Percentiles rank a stretch among this genome's conserved stretches.
Evolutionary conservation across 768 basidiomycete genomes (phyloP).

Genomic region (Rhodotorula taiwanensis): DNA sequence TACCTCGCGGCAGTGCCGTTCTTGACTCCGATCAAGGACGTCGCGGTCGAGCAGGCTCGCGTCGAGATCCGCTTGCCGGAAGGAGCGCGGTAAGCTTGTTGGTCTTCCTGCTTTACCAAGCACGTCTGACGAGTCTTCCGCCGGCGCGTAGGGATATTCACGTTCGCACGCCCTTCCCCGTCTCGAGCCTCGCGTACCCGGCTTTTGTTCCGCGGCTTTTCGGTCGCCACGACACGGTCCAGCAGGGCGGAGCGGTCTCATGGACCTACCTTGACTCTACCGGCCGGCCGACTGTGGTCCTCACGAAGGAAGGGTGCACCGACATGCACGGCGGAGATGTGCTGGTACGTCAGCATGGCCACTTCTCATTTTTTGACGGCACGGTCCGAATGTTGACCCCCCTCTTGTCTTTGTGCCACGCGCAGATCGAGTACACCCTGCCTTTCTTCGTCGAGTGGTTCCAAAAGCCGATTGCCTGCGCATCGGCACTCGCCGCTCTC

Average conservation of each 20-base stretch:
- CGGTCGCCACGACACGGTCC: neutral
- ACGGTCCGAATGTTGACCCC: neutral
- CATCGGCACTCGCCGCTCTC: conserved; percentile 60
- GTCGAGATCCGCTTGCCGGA: conserved; percentile 80
- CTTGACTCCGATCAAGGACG: conserved; percentile 69
- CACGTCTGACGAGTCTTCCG: neutral
- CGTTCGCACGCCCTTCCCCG: conserved; percentile 68
- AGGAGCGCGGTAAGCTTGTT: conserved; percentile 73
- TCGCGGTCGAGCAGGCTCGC: conserved; percentile 73
- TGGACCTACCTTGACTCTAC: conserved; percentile 81
- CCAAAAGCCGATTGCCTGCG: conserved; percentile 75
- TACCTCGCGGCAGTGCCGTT: conserved; percentile 77
- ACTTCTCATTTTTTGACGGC: neutral
- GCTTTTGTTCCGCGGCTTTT: neutral
- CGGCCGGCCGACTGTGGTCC: conserved; percentile 71
- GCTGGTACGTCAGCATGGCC: conserved; percentile 63
- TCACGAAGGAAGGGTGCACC: conserved; percentile 68
- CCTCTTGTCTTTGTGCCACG: conserved; percentile 12
- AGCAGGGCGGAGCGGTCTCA: conserved; percentile 54
- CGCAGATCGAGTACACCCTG: conserved; percentile 79
- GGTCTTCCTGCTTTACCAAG: too few relatives aligned
- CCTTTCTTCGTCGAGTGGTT: conserved; percentile 58
- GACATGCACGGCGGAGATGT: conserved; percentile 71
- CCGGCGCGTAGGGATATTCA: conserved; percentile 60
- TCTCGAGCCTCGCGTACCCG: conserved; percentile 53